Evolutionary conservation across 345 rosid species (phyloP).

Genomic region (Acer saccharum): DNA sequence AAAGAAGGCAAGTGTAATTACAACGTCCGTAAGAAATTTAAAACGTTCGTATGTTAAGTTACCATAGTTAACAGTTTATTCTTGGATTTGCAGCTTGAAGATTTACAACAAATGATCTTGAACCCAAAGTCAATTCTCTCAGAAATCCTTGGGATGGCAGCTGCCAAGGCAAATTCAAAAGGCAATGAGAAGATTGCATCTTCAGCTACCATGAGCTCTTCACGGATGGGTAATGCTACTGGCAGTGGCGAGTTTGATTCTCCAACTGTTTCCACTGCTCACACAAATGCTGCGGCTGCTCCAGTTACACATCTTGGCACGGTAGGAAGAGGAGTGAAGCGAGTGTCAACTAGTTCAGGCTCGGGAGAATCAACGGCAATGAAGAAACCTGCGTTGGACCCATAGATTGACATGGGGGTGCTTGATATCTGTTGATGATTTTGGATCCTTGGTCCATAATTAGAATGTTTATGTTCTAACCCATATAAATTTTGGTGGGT

Average conservation of each 20-base stretch:
- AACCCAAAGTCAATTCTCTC: constrained; percentile 73
- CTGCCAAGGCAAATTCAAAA: constrained; percentile 42
- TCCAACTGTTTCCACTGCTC: constrained; percentile 77
- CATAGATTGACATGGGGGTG: constrained; percentile 55
- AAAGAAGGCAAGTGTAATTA: constrained; percentile 63
- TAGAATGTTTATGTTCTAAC: background rate
- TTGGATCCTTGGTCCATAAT: background rate
- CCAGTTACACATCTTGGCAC: constrained; percentile 79
- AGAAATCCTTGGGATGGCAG: constrained; percentile 68
- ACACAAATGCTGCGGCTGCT: constrained; percentile 57
- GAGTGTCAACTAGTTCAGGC: constrained; percentile 54
- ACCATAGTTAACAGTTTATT: constrained; percentile 10
- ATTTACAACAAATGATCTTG: constrained; percentile 66
- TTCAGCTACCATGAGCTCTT: constrained; percentile 52
- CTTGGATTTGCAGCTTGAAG: constrained; percentile 74
- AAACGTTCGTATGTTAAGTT: background rate
- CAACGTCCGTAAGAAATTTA: background rate
- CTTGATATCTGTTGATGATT: constrained; percentile 31
- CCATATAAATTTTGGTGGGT: background rate
- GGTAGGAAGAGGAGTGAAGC: constrained; percentile 94
- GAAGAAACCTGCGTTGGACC: constrained; percentile 59
- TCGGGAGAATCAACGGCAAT: constrained; percentile 49
- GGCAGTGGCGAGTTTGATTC: constrained; percentile 58
- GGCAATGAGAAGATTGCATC: constrained; percentile 42
- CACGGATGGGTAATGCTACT: constrained; percentile 49